These are phyloP conservation scores for Cystobasidiopsis lactophilus DNA, from an alignment of 768 basidiomycete genomes.

Conservation along the genomic window DNA sequence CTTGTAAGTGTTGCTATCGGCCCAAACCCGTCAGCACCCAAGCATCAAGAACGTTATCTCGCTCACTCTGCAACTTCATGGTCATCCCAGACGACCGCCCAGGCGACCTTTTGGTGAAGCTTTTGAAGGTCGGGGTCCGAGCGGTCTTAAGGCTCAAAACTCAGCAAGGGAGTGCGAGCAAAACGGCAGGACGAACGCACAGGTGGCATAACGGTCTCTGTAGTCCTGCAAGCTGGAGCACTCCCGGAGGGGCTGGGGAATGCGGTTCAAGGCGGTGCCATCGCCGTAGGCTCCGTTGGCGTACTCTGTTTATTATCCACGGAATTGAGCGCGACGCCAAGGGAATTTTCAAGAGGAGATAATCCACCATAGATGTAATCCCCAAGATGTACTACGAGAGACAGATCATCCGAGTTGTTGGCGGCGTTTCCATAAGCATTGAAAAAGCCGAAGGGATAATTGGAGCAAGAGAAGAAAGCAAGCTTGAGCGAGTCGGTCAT, in stretches of 20 bases:
- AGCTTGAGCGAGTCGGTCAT: conserved; percentile 32
- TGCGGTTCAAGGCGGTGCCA: conserved; percentile 31
- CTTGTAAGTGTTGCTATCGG: conserved; percentile 29
- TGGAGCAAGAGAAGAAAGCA: conserved; percentile 41
- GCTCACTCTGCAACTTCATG: background rate
- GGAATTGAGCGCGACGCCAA: conserved; percentile 16
- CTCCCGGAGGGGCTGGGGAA: background rate
- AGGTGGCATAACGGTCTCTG: conserved; percentile 26
- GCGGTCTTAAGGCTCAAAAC: too few species aligned
- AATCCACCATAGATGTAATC: conserved; percentile 20
- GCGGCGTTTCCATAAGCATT: conserved; percentile 40
- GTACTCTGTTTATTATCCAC: conserved; percentile 9
- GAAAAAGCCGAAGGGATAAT: conserved; percentile 34
- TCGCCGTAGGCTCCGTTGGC: conserved; percentile 20
- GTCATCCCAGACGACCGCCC: conserved; percentile 31
- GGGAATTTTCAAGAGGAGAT: too few species aligned
- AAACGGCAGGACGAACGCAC: too few species aligned
- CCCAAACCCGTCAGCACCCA: background rate
- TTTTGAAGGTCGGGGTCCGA: conserved; percentile 32
- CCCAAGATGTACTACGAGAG: conserved; percentile 36
- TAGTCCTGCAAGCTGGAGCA: background rate
- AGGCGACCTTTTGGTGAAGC: conserved; percentile 34
- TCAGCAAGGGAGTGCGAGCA: too few species aligned
- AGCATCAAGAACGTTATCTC: background rate
- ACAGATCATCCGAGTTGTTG: conserved; percentile 33